Evolutionary conservation across 1,284 basidiomycete species (phyloP).

Genomic region (Phellopilus nigrolimitatus): DNA sequence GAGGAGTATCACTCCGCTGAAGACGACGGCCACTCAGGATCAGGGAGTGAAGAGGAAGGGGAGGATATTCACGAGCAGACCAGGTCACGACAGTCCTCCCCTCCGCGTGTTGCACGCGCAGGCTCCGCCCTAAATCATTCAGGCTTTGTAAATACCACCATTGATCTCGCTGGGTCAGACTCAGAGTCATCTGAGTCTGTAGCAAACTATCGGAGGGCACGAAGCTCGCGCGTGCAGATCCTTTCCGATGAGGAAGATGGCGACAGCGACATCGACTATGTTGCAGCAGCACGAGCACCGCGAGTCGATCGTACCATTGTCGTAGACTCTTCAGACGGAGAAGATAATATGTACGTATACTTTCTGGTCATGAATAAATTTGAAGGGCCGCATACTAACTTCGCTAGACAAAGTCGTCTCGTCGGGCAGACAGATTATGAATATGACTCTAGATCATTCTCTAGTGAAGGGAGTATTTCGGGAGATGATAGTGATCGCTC

Average conservation of each 20-base stretch:
- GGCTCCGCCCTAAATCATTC: background rate
- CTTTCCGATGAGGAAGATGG: slow-evolving; percentile 7
- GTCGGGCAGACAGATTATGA: too few relatives aligned
- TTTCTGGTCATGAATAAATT: background rate
- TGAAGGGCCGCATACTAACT: too few relatives aligned
- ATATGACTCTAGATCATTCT: background rate
- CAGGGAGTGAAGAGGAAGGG: background rate
- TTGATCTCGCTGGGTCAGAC: slow-evolving; percentile 5
- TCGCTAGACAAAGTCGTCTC: too few relatives aligned
- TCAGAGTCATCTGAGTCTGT: background rate
- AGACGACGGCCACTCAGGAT: background rate
- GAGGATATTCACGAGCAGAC: slow-evolving; percentile 2
- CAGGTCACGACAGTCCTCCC: background rate
- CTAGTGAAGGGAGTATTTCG: slow-evolving; percentile 1
- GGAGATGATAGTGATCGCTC: slow-evolving; percentile 5
- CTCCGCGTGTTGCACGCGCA: background rate
- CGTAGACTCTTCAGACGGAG: background rate
- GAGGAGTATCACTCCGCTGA: slow-evolving; percentile 15
- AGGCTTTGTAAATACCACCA: background rate
- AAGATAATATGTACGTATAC: background rate
- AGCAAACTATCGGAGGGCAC: background rate
- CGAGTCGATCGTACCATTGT: background rate
- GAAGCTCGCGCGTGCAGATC: background rate
- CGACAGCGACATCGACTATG: background rate
- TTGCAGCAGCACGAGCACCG: background rate